Base-by-base conservation (phyloP, 768 basidiomycete species). In the Gautieria morchelliformis region DNA sequence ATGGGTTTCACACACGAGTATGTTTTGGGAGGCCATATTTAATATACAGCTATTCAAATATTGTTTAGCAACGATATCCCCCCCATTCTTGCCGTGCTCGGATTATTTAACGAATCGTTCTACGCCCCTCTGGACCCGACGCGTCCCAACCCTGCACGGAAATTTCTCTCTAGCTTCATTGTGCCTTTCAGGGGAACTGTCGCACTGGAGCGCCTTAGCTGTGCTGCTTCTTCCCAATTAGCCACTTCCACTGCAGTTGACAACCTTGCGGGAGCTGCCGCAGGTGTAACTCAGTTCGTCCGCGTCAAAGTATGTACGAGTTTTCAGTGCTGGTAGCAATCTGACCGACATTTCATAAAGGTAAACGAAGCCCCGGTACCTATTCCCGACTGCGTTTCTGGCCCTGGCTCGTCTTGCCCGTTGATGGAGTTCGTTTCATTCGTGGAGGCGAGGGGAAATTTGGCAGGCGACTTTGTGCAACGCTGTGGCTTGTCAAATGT, bases 111-210 rank as follows among this genome's bases (percentile, higher is more conserved):
- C 63, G 67, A 68, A 8, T 74, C 73, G 0, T 15, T 58, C 4
- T 42, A 59, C 1, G 74, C 70, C 55, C 74, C 74, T 3, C 68
- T 76, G 19, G 72, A 72, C 1, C 64, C 58, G 3, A 70, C 64
- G 4, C 58, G 52, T 11, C 71, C 69, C 0, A 63, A 71, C 56
- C 50, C 68, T 14, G 44, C 51, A 15, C 73, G 72, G 50, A 62
- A 66, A 12, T 76, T 75, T 66, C 70, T 72, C 41, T 62, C 73
- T 6, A 73, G 73, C 1, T 68, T 70, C 61, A 63, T 75, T 41
- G 72, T 75, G 17, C 63, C 71, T 5, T 77, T 77, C 65, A 65
- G 70, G 6, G 75, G 74, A 1, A 68, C 74, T 52, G 63, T 76
- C 53, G 72, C 75, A 0, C 63, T 76, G 14, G 76, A 77, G 61